phyloP scores from a whole-genome alignment of 164 flowering plant species.

The Akebia trifoliata region DNA sequence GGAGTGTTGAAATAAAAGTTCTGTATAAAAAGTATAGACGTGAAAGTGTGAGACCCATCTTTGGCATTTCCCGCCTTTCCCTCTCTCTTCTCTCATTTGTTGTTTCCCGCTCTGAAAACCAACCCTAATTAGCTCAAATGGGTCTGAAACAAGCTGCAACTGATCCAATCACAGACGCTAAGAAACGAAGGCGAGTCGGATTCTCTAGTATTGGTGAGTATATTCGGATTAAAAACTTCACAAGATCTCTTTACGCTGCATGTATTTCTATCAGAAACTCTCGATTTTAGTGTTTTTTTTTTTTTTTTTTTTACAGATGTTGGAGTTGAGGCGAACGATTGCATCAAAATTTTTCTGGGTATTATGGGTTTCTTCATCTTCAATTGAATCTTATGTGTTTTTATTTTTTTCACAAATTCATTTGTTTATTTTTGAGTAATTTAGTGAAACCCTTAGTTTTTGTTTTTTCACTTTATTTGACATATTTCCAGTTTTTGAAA shows the following conservation, averaged over 20 bases:
- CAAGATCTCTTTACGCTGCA: constrained; percentile 7
- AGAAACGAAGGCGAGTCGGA: constrained; percentile 63
- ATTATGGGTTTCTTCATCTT: constrained; percentile 9
- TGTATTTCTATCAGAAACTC: too few relatives aligned
- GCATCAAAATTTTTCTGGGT: constrained; percentile 78
- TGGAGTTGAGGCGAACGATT: constrained; percentile 76
- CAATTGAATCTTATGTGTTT: neutral
- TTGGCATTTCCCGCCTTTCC: constrained; percentile 14
- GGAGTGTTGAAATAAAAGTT: too few relatives aligned
- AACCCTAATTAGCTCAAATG: constrained; percentile 58
- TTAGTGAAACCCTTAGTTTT: too few relatives aligned
- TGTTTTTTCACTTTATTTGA: too few relatives aligned
- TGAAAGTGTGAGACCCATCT: too few relatives aligned
- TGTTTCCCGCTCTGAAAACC: constrained; percentile 18
- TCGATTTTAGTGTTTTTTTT: neutral
- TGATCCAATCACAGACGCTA: constrained; percentile 44
- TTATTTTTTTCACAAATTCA: neutral
- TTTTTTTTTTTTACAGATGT: constrained; percentile 34
- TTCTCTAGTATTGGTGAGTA: constrained; percentile 50
- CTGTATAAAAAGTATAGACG: too few relatives aligned
- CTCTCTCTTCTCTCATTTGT: neutral
- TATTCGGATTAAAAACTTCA: constrained; percentile 43
- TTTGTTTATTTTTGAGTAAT: neutral
- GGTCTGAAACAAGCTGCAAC: constrained; percentile 43
- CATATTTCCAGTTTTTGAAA: too few relatives aligned